Evolutionary conservation across 495 filamentous ascomycete species (phyloP), one percentile per base, ranked within the genome.

Genomic region (Poronia punctata): DNA sequence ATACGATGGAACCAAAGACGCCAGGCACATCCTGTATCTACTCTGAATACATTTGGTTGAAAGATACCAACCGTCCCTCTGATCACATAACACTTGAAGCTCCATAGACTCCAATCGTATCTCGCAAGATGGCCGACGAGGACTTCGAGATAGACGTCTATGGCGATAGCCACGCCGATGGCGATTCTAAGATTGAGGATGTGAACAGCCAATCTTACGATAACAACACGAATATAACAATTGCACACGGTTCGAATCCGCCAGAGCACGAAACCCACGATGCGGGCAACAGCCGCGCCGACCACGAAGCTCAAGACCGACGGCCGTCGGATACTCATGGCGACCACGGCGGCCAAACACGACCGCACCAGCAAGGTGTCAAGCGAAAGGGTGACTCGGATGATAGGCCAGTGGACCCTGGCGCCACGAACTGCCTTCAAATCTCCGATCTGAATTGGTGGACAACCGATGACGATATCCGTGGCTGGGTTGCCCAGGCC

Each of bases 111-210:
- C 52, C 50, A 50, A 36, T 31, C 46, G 48, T 26, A 40, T 28
- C 47, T 38, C 31, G 50, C 67, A 75, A 53, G 44, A 90, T 90
- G 85, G 85, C 84, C 50, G 85, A 94, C 65, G 84, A 92, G 64
- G 88, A 94, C 56, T 97, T 96, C 73, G 92, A 97, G 60, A 94
- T 96, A 74, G 93, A 97, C 62, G 88, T 96, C 65, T 96, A 95
- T 61, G 90, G 87, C 47, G 84, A 96, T 59, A 80, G 82, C 40
- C 72, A 74, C 42, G 62, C 56, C 15, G 60, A 69, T 20, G 57
- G 57, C 33, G 65, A 67, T 33, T 57, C 69, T 20, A 67, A 73
- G 43, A 67, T 68, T 31, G 51, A 58, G 38, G 66, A 70, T 23
- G 55, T 62, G 25, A 67, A 67, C 15, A 50, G 46, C 39, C 52